These are phyloP conservation scores for Macaranga tanarius DNA, from an alignment of 441 rosid genomes.

Conservation along the genomic window DNA sequence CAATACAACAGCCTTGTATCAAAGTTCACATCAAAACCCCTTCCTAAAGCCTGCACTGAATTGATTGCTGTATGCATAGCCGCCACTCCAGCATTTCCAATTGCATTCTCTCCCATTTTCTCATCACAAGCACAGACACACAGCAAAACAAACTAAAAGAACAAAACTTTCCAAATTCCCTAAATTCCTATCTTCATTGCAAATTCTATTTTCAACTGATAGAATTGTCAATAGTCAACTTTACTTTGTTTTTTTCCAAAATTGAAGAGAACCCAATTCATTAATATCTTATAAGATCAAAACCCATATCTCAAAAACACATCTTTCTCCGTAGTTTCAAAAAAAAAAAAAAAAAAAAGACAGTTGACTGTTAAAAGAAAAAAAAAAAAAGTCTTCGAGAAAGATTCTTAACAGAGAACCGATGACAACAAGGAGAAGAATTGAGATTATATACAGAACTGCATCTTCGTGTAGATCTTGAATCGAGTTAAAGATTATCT, in stretches of 20 bases:
- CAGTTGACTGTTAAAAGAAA: slow-evolving; percentile 2
- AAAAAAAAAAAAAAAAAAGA: background rate
- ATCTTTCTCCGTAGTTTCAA: background rate
- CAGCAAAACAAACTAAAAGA: background rate
- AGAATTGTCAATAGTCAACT: background rate
- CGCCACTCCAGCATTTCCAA: slow-evolving; percentile 25
- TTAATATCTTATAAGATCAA: background rate
- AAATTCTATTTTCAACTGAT: background rate
- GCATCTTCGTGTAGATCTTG: slow-evolving; percentile 18
- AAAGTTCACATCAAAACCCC: slow-evolving; percentile 72
- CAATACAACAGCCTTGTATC: slow-evolving; percentile 75
- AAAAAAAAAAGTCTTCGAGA: slow-evolving; percentile 9
- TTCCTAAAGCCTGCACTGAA: slow-evolving; percentile 65
- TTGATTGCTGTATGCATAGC: slow-evolving; percentile 57
- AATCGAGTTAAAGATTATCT: background rate
- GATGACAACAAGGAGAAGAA: background rate
- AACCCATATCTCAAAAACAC: slow-evolving; percentile 8
- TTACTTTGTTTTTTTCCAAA: too few species aligned
- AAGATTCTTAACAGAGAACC: slow-evolving; percentile 3
- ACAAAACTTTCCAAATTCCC: slow-evolving; percentile 4
- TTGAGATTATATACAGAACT: background rate
- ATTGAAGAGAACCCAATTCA: background rate
- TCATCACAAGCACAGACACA: slow-evolving; percentile 27
- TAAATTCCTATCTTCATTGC: background rate
- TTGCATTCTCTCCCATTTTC: slow-evolving; percentile 45